These are phyloP conservation scores for Onygenales sp. DNA, from an alignment of 2,329 filamentous ascomycete genomes.

Conservation along the genomic window DNA sequence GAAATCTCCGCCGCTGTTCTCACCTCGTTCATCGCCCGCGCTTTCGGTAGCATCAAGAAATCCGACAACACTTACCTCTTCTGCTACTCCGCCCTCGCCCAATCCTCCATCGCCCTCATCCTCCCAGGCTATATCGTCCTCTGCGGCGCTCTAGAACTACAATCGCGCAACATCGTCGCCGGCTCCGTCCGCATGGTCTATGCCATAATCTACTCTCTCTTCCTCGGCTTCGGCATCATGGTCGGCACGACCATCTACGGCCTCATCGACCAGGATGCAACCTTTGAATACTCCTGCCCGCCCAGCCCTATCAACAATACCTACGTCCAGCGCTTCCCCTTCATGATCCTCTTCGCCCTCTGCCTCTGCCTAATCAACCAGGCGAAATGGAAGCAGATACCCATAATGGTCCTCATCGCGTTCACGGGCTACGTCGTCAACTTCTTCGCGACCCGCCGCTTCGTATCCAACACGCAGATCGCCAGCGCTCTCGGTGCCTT, in stretches of 20 bases:
- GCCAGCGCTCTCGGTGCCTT: constrained; percentile 70
- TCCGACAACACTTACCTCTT: constrained; percentile 46
- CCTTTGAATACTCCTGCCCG: constrained; percentile 37
- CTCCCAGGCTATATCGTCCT: constrained; percentile 59
- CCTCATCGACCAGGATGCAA: constrained; percentile 47
- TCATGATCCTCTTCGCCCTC: constrained; percentile 63
- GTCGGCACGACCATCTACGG: constrained; percentile 57
- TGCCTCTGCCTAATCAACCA: constrained; percentile 73
- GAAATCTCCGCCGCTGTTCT: constrained; percentile 55
- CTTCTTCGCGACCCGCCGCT: constrained; percentile 59
- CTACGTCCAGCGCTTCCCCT: constrained; percentile 52
- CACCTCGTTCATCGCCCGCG: constrained; percentile 60
- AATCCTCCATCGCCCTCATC: constrained; percentile 67
- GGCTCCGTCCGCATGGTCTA: constrained; percentile 67
- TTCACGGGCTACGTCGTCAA: constrained; percentile 67
- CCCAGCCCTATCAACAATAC: constrained; percentile 40
- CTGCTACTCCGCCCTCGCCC: constrained; percentile 62
- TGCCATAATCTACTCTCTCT: constrained; percentile 62
- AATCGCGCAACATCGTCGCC: constrained; percentile 59
- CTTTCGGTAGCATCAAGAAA: constrained; percentile 54
- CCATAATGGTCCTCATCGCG: constrained; percentile 66
- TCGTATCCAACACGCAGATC: constrained; percentile 62
- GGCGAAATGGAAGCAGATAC: constrained; percentile 67
- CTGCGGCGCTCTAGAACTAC: constrained; percentile 54
- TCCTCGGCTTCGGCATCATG: constrained; percentile 64